Base-by-base conservation (phyloP, 2,329 filamentous ascomycete genomes). In the Diaporthe sp. region DNA sequence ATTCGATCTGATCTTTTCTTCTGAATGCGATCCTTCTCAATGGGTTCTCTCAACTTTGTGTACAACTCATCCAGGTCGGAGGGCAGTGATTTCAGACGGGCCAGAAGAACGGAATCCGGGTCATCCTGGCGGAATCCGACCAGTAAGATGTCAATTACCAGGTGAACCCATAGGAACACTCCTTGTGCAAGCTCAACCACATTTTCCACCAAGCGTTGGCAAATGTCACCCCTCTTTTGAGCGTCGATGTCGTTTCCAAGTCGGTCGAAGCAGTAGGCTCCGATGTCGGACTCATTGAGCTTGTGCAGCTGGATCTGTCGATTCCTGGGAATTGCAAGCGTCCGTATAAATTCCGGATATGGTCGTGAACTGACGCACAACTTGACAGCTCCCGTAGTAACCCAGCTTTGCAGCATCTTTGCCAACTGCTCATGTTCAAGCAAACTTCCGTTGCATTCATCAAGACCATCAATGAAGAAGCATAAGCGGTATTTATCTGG, bases 91-190 rank as follows among this genome's bases (percentile, higher is more conserved):
- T 60, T 12, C 2, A 73, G 52, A 6, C 45, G 57, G 7, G 50
- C 5, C 19, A 8, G 4, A 30, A 73, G 64, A 1, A 58, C 55
- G 1, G 5, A 33, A 25, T 60, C 40, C 12, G 42, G 47, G 8
- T 60, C 52, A 1, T 33, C 54, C 13, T 73, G 50, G 1, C 72
- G 72, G 2, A 69, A n/a, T 61, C 61, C 71, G 9, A 50, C 3
- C 1, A 73, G 54, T 4, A 68, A 30, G 5, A 45, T 2, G 61
- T 61, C 57, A 5, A 74, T 42, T 2, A 74, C 73, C 3, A 74
- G 73, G 35, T 71, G 47, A 19, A 69, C 67, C 73, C 73, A 74
- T 4, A 72, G 47, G n/a, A 72, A 74, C 1, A 74, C 54, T 5
- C 73, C 67, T 28, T 72, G 42, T 4, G 73, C 52, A 1, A 58